Percentiles rank a stretch among this genome's conserved stretches.
Conservation (phyloP, 495 filamentous ascomycete genomes). For the Penicillium cinerascens region DNA sequence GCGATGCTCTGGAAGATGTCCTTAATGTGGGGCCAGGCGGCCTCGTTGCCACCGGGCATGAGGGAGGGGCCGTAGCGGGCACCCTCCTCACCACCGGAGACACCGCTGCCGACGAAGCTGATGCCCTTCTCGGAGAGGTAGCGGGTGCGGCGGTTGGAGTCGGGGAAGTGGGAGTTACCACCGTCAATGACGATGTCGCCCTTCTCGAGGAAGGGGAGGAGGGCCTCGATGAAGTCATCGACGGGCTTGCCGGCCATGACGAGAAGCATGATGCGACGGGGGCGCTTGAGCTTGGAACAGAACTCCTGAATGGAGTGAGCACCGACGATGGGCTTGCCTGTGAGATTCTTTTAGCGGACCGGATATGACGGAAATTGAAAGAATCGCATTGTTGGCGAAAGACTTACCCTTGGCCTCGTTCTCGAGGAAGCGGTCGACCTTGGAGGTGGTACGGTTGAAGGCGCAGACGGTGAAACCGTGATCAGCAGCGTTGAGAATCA, state of each 20-base stretch:
- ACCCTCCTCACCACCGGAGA: constrained; percentile 99
- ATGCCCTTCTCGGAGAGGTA: constrained; percentile 84
- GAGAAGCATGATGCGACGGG: constrained; percentile 93
- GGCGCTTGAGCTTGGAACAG: constrained; percentile 90
- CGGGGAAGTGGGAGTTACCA: constrained; percentile 98
- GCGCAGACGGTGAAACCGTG: constrained; percentile 94
- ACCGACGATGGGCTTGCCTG: constrained; percentile 87
- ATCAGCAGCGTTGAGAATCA: constrained; percentile 98
- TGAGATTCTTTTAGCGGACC: not conserved
- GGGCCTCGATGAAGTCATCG: constrained; percentile 95
- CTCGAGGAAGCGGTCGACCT: constrained; percentile 92
- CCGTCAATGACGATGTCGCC: constrained; percentile 99
- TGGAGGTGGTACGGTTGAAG: constrained; percentile 95
- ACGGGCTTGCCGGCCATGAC: constrained; percentile 98
- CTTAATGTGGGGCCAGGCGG: constrained; percentile 98
- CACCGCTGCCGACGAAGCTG: constrained; percentile 94
- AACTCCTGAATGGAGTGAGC: constrained; percentile 94
- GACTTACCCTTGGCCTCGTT: constrained; percentile 85
- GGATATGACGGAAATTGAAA: not conserved
- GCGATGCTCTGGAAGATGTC: constrained; percentile 97
- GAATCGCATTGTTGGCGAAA: not conserved
- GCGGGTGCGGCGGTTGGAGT: constrained; percentile 91
- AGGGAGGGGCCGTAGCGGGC: constrained; percentile 94
- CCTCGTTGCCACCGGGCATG: constrained; percentile 98
- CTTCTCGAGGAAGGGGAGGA: constrained; percentile 82